These are phyloP conservation scores for Eucalyptus regnans DNA, from an alignment of 345 rosid genomes.

Conservation along the genomic window DNA sequence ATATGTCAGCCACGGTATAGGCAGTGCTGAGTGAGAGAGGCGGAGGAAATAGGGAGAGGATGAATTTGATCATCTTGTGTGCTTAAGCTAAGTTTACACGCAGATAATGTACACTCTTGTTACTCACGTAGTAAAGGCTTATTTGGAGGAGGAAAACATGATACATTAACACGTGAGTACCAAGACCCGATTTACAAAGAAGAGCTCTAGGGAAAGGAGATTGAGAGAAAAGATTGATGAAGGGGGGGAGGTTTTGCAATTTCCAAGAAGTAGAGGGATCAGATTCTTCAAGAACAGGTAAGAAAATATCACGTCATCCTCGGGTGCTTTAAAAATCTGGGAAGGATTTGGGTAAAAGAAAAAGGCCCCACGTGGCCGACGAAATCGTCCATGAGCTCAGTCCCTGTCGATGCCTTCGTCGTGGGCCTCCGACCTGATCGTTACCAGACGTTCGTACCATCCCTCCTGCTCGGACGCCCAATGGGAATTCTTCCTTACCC, in stretches of 20 bases:
- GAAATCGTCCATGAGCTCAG: neutral
- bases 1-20: neutral
- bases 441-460: neutral
- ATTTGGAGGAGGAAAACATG: neutral
- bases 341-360: neutral
- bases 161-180: neutral
- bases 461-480: neutral
- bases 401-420: neutral
- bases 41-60: neutral
- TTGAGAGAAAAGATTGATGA: neutral
- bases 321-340: neutral
- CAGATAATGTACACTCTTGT: neutral
- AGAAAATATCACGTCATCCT: neutral
- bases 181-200: neutral
- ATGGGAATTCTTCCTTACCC: neutral
- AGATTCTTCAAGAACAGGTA: neutral
- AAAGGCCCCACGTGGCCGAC: neutral
- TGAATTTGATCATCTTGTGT: neutral
- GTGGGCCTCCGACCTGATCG: neutral
- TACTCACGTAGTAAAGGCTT: neutral
- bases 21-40: neutral
- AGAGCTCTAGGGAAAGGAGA: neutral
- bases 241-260: neutral
- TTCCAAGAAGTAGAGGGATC: neutral
- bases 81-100: neutral